Base-by-base conservation (phyloP, 108 stramenopile species). In the Pseudonitzschia multiseries region DNA sequence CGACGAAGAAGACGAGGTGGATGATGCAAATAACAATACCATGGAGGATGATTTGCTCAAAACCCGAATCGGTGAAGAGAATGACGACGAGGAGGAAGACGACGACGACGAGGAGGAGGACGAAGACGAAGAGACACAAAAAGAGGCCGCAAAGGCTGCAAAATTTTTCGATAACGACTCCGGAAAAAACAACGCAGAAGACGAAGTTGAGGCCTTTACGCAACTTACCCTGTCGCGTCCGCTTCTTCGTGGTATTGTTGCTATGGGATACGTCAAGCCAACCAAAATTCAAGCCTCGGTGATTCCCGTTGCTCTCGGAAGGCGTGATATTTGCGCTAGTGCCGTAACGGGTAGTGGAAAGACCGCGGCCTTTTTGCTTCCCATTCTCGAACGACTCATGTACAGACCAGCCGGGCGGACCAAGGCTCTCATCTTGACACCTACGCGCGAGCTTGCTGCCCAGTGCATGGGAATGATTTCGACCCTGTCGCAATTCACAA, bases 341-440 rank as follows among this genome's bases (percentile, higher is more conserved):
- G 87, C 87, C 24, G 76, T 78, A 17, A 87, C 84, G 31, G 89
- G 89, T 21, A 82, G 80, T 65, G 97, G 97, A 46, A 98, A 98
- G 73, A 98, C 97, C 36, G 99, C 97, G 12, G 99, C 99, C 6
- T 99, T 99, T 68, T 68, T 96, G 28, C 84, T 99, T 0, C 99
- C 99, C 24, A 79, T 97, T 10, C 81, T 99, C 32, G 98, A 99
- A 74, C 80, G 96, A 57, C 82, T 99, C 51, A 65, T 98, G 31
- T 94, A 92, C 68, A 83, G 97, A 10, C 60, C 78, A n/a, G 54
- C 77, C 12, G 93, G 96, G 29, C 84, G 89, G 43, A 86, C 84
- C 56, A 74, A 84, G 42, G 92, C 90, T 12, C 72, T 99, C 43
- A 74, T 99, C 50, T 68, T 99, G 12, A 85, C 94, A 12, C 99